A percentile compares a stretch with the other conserved stretches of the same genome.
phyloP scores from a whole-genome alignment of 176 grass and related monocot genomes.

The Zea luxurians region DNA sequence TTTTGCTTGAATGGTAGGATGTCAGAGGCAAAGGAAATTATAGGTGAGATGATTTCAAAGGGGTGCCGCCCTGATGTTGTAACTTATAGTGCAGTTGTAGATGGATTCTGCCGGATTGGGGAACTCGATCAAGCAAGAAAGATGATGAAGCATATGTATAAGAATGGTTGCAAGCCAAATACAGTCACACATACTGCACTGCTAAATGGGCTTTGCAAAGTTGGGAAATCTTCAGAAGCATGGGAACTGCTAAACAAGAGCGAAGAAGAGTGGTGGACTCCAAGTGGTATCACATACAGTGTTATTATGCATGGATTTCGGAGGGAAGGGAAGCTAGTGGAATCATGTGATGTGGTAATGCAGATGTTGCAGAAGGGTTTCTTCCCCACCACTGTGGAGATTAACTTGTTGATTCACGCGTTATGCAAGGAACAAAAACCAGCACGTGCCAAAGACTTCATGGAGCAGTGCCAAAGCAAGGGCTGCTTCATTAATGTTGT shows the following conservation, averaged over 20 bases:
- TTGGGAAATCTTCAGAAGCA: conserved; percentile 70
- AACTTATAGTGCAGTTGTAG: conserved; percentile 79
- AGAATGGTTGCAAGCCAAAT: conserved; percentile 76
- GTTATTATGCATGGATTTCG: conserved; percentile 92
- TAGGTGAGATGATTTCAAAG: conserved; percentile 79
- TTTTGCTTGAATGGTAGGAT: conserved; percentile 81
- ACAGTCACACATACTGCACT: conserved; percentile 83
- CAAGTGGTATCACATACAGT: conserved; percentile 75
- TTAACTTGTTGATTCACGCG: conserved; percentile 88
- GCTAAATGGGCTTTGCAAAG: conserved; percentile 86
- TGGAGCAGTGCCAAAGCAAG: conserved; percentile 89
- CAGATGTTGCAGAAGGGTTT: conserved; percentile 85
- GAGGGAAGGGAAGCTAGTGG: conserved; percentile 81
- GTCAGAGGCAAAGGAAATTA: conserved; percentile 68
- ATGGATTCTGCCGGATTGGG: conserved; percentile 81
- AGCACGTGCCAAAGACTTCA: conserved; percentile 74
- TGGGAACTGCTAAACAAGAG: conserved; percentile 85
- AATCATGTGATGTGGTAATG: conserved; percentile 76
- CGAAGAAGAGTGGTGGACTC: conserved; percentile 87
- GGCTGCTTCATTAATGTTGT: conserved; percentile 86
- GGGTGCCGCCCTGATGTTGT: conserved; percentile 79
- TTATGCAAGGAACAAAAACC: conserved; percentile 65
- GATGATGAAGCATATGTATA: conserved; percentile 84
- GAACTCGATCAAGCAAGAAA: conserved; percentile 79
- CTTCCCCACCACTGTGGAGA: conserved; percentile 77